Evolutionary conservation across 805 yeast genomes (phyloP), one percentile per base, ranked within the genome.

Genomic region (Debaryomyces castellii): DNA sequence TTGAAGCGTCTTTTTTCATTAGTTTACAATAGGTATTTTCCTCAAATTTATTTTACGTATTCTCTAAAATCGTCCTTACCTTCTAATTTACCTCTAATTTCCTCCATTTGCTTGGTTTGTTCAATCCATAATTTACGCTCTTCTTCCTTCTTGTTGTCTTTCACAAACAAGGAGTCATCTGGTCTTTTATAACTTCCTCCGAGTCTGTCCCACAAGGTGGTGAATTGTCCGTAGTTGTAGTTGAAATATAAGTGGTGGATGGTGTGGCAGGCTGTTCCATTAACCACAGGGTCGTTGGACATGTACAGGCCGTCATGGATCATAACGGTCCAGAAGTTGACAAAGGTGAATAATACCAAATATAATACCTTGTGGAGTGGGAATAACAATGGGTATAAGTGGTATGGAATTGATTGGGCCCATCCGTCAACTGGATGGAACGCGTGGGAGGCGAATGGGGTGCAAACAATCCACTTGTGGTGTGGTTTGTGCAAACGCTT

Each of bases 401-500:
- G 99, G 73, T 94, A 94, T 11, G 99, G 97, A 52, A 94, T 63
- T 30, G 96, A 86, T 74, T 94, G 99, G 48, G 81, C 73, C 73
- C 87, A 94, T 33, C 99, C 99, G 59, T 94, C 99, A 43, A 94
- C 87, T 11, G 99, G 98, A 68, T 94, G 96, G 89, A 94, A 94
- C 21, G 98, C 97, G 62, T 91, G 97, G 7, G 96, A 89, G 0
- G 99, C 99, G 71, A 86, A 94, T 37, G 99, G 99, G 8, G 99
- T 92, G 50, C 98, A 92, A 34, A 94, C 97, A 55, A 94, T 82
- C 99, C 99, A 94, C 72, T 94, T 94, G 78, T 94, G 99, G 69
- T 94, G 99, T 10, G 97, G 97, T 73, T 94, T 94, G 74, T 94
- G 99, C 51, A 94, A 73, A 21, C 59, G 66, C 73, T 86, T 91